These are phyloP conservation scores for Ganoderma lucidum DNA, from an alignment of 1,284 basidiomycete genomes.

Conservation along the genomic window DNA sequence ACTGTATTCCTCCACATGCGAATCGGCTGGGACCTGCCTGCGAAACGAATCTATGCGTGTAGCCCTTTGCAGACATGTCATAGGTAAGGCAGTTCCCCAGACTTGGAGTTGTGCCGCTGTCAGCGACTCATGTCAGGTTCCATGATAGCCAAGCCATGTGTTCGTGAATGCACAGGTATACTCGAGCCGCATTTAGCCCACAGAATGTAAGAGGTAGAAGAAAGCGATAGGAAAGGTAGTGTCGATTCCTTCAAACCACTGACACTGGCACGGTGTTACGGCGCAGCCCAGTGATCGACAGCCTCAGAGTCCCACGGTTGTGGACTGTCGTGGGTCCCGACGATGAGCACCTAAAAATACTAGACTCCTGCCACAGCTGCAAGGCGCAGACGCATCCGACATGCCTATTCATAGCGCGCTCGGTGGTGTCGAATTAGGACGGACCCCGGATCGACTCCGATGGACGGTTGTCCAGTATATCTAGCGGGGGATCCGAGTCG, in stretches of 20 bases:
- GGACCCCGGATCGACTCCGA: too few relatives aligned
- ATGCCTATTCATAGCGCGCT: background rate
- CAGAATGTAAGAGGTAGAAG: too few relatives aligned
- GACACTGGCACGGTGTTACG: background rate
- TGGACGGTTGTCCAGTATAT: too few relatives aligned
- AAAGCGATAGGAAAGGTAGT: background rate
- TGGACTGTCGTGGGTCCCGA: background rate
- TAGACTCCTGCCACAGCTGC: background rate
- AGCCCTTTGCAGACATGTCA: background rate
- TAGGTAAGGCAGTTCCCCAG: background rate
- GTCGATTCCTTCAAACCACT: too few relatives aligned
- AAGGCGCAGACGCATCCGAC: too few relatives aligned
- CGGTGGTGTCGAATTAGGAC: background rate
- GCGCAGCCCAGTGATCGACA: background rate
- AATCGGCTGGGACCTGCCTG: background rate
- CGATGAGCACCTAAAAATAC: background rate
- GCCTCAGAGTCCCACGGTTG: background rate
- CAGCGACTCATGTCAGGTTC: background rate
- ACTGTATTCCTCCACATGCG: background rate
- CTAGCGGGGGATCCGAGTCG: too few relatives aligned
- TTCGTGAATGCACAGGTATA: too few relatives aligned
- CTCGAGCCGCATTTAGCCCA: too few relatives aligned
- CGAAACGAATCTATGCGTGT: background rate
- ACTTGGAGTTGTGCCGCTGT: background rate
- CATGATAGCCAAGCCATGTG: too few relatives aligned